Base-by-base conservation (phyloP, 2,329 filamentous ascomycete genomes). In the Fusarium piperis region DNA sequence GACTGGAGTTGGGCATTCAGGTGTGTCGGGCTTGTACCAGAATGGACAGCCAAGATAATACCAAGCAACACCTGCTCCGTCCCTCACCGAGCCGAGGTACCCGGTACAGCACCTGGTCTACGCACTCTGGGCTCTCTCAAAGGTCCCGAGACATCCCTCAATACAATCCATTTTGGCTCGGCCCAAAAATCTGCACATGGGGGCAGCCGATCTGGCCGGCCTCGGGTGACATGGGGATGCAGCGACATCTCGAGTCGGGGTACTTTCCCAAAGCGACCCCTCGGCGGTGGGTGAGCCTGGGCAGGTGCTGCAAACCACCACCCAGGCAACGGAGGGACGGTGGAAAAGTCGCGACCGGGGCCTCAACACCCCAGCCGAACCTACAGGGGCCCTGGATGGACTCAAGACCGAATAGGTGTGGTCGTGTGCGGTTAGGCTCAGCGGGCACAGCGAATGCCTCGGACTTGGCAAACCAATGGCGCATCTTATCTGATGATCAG, bases 401-500 rank as follows among this genome's bases (percentile, higher is more conserved):
- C 11, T 30, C 44, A 51, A 30, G 44, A 51, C 44, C 44, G 16
- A 51, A 51, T 51, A 51, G 44, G 44, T 32, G 44, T 51, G 26
- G 44, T 51, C 44, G 44, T 53, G 23, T 41, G 13, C 41, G 38
- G 38, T 38, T 58, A 32, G 46, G 20, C 32, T 30, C 59, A 53
- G 39, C 26, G 46, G 33, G 36, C 41, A 52, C 18, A 23, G 36
- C 39, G 9, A 20, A 20, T 33, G 44, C 46, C 26, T 56, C 52
- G 30, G 77, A 32, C 48, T 32, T 41, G 35, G 64, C 66, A 64
- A 41, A 26, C 59, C 35, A 64, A 48, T 66, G 39, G 52, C 51
- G 51, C 62, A 70, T 65, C 67, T 74, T 72, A 74, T 74, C 71
- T 72, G 71, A 74, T 74, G 60, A 74, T 74, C 71, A 74, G 70